Conservation (phyloP, 1,139 yeast genomes). For the Kurtzmaniella natalensis region DNA sequence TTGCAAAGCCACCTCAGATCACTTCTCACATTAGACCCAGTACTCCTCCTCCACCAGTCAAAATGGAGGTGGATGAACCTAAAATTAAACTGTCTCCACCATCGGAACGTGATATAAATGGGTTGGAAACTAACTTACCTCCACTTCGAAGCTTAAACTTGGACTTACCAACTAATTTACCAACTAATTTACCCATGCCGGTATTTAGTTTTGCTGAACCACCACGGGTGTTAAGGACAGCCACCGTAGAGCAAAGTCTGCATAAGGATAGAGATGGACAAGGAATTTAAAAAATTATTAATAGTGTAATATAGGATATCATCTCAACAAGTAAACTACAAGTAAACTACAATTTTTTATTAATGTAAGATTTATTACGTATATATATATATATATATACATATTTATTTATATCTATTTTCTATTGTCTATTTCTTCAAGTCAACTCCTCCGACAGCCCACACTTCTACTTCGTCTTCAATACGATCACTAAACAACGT, state of each 20-base stretch:
- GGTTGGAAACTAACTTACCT: conserved; percentile 25
- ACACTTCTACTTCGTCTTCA: conserved; percentile 83
- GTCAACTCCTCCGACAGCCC: conserved; percentile 80
- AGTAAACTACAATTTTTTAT: neutral
- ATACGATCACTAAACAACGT: conserved; percentile 77
- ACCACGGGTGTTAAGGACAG: conserved; percentile 12
- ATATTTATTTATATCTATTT: no score
- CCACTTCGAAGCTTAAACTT: conserved; percentile 48
- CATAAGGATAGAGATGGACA: conserved; percentile 10
- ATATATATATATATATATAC: conserved; percentile 1
- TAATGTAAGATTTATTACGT: no score
- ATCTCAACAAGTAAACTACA: neutral
- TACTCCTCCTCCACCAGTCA: conserved; percentile 3
- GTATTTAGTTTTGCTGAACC: conserved; percentile 9
- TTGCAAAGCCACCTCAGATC: no score
- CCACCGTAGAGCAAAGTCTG: conserved; percentile 16
- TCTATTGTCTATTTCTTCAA: neutral
- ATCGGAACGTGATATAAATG: neutral
- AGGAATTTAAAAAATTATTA: neutral
- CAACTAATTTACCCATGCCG: conserved; percentile 30
- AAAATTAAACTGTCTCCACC: conserved; percentile 6
- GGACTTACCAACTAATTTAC: conserved; percentile 41
- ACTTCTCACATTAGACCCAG: conserved; percentile 1
- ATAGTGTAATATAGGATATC: neutral
- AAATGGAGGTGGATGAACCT: conserved; percentile 2